Conservation (phyloP, 2,329 filamentous ascomycete species). For the Onygenales sp. region DNA sequence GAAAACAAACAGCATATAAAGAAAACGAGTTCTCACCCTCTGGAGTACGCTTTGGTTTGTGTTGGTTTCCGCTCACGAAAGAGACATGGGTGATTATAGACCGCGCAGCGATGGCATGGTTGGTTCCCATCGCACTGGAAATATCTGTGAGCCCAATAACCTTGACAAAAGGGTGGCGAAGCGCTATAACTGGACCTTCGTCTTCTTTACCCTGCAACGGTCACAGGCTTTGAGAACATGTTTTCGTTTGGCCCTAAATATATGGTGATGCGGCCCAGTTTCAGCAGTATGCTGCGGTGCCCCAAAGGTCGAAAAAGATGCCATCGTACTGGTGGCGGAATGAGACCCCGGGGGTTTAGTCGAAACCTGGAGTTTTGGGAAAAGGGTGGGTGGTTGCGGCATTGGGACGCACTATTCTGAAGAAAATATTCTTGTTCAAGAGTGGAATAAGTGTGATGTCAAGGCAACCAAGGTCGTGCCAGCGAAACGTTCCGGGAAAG, state of each 20-base stretch:
- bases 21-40: constrained; percentile 23
- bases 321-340: constrained; percentile 23
- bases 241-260: constrained; percentile 35
- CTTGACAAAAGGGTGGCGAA: constrained; percentile 2
- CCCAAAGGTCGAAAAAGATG: constrained; percentile 23
- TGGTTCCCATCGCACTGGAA: constrained; percentile 36
- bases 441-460: not conserved
- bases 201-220: constrained; percentile 38
- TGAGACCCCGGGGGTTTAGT: constrained; percentile 25
- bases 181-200: constrained; percentile 26
- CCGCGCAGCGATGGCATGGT: constrained; percentile 34
- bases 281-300: constrained; percentile 20
- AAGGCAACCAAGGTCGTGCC: constrained; percentile 7
- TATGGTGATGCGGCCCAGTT: constrained; percentile 28
- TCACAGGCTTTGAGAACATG: constrained; percentile 37
- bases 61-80: constrained; percentile 36
- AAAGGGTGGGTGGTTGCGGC: constrained; percentile 15
- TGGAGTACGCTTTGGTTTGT: constrained; percentile 35
- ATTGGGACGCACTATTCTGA: constrained; percentile 8
- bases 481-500: constrained; percentile 4
- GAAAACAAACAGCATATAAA: not conserved
- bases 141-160: constrained; percentile 8
- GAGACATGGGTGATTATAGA: constrained; percentile 35
- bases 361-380: constrained; percentile 27
- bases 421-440: constrained; percentile 2